Conservation (phyloP, 768 basidiomycete species). For the Crepidotus variabilis region DNA sequence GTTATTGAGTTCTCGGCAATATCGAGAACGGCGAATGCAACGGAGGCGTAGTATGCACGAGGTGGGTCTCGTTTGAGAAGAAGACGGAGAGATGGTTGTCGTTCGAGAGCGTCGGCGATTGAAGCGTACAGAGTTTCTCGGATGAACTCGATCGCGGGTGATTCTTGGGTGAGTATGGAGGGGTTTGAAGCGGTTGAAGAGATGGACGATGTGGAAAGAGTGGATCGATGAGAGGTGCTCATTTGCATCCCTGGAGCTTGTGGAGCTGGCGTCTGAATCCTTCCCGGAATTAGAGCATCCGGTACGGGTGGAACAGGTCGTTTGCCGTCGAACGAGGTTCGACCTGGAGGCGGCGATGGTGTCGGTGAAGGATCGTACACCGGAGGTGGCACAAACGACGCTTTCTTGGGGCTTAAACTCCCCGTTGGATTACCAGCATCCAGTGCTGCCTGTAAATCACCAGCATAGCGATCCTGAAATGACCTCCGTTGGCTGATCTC, state of each 20-base stretch:
- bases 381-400: constrained; percentile 72
- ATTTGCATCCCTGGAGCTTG: background rate
- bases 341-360: constrained; percentile 12
- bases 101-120: constrained; percentile 64
- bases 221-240: constrained; percentile 10
- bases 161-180: constrained; percentile 41
- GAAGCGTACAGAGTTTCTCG: constrained; percentile 86
- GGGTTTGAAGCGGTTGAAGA: constrained; percentile 29
- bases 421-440: constrained; percentile 48
- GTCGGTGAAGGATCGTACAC: constrained; percentile 43
- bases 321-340: constrained; percentile 3
- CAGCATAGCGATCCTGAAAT: constrained; percentile 76
- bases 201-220: constrained; percentile 13
- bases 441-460: constrained; percentile 75
- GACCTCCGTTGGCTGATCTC: constrained; percentile 83
- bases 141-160: constrained; percentile 71
- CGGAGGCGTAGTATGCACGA: constrained; percentile 76
- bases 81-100: constrained; percentile 45
- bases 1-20: constrained; percentile 53
- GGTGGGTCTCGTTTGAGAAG: constrained; percentile 62
- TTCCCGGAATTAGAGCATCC: background rate
- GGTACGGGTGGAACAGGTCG: constrained; percentile 11
- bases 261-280: constrained; percentile 8
- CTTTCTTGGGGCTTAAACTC: constrained; percentile 36
- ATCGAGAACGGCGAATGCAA: constrained; percentile 67